These are phyloP conservation scores for Cercospora zeina DNA, from an alignment of 2,329 filamentous ascomycete genomes.

Conservation along the genomic window DNA sequence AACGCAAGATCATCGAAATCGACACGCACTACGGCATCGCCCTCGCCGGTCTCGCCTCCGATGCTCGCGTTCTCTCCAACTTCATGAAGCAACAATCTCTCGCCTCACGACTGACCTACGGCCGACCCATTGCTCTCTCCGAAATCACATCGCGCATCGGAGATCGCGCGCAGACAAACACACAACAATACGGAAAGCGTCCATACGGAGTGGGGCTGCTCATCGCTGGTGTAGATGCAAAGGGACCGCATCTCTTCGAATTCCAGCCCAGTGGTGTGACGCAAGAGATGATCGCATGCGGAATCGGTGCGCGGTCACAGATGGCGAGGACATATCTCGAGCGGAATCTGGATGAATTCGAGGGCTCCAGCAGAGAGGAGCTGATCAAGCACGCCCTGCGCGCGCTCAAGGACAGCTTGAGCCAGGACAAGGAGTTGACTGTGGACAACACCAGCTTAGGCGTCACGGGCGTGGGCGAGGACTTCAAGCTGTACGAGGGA, in stretches of 20 bases:
- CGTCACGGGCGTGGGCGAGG: constrained; percentile 81
- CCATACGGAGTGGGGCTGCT: constrained; percentile 94
- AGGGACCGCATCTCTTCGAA: constrained; percentile 93
- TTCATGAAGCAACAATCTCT: constrained; percentile 99
- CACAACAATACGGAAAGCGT: constrained; percentile 93
- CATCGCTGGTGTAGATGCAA: constrained; percentile 89
- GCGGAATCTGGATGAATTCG: constrained; percentile 82
- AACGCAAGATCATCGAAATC: constrained; percentile 97
- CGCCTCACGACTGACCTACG: constrained; percentile 91
- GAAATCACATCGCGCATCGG: constrained; percentile 89
- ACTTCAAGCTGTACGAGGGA: constrained; percentile 88
- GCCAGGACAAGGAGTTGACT: constrained; percentile 96
- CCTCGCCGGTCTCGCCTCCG: constrained; percentile 93
- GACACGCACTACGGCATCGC: constrained; percentile 94
- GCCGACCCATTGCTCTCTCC: constrained; percentile 85
- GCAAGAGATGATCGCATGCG: constrained; percentile 94
- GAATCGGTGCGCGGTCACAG: constrained; percentile 92
- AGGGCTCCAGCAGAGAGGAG: constrained; percentile 74
- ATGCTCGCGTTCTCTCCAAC: constrained; percentile 98
- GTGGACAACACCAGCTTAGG: constrained; percentile 95
- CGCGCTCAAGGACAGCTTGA: constrained; percentile 91
- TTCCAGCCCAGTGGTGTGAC: constrained; percentile 96
- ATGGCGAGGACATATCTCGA: constrained; percentile 98
- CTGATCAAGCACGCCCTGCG: constrained; percentile 85
- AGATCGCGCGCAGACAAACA: constrained; percentile 96